Evolutionary conservation across 495 filamentous ascomycete genomes (phyloP), one percentile per base, ranked within the genome.

Genomic region (Articulospora tetracladia): DNA sequence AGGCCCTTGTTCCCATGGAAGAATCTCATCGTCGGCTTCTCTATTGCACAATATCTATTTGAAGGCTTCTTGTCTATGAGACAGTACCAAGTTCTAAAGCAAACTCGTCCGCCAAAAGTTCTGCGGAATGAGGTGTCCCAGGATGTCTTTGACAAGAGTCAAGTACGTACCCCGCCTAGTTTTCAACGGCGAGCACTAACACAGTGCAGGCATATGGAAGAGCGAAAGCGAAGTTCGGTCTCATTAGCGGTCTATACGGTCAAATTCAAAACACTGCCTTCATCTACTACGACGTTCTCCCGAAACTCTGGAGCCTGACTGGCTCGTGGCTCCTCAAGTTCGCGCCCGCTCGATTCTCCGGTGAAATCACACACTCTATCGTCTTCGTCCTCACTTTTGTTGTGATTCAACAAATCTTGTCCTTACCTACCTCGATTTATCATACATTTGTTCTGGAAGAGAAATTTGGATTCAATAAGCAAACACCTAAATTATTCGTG

Each of bases 401-500:
- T 68, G 69, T 96, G 61, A 82, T 91, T 66, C 86, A 90, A 34
- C 89, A 91, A 64, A 66, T 88, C 51, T 73, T 95, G 57, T 87
- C 85, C 36, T 76, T 98, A 50, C 95, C 95, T 17, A 83, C 88
- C 57, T 87, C 81, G 54, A 89, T 96, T 69, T 98, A 97, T 79
- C 86, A 91, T 77, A 92, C 88, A 1, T 98, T 98, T 69, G 89
- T 97, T 41, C 80, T 98, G 46, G 94, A 98, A 71, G 92, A 98
- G 79, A 90, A 92, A 68, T 98, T 93, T 71, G 95, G 94, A 24
- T 98, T 98, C 82, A 98, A 98, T 74, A 98, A 98, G 79, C 91
- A 95, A 77, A 98, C 94, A 0, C 73, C 89, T 39, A 86, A 86
- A 73, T 79, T 97, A 3, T 98, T 92, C 80, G 74, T 98, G 47